Base-by-base conservation (phyloP, 805 yeast species). In the Cyberlindnera maritima region DNA sequence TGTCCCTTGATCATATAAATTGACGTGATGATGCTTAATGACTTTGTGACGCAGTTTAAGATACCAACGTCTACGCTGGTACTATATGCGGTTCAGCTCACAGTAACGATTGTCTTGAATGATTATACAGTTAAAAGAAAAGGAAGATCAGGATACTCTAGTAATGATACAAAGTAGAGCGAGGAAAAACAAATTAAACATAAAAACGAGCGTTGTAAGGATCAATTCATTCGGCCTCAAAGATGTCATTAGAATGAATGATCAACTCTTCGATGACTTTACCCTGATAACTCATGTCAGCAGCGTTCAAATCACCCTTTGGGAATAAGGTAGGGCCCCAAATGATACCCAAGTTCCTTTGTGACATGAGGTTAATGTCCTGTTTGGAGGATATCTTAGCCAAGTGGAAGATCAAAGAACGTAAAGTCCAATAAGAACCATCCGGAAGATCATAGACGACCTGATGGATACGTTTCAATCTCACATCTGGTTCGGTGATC, bases 271-370 rank as follows among this genome's bases (percentile, higher is more conserved):
- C 96, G 56, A 94, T 79, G 4, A 89, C 86, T 47, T 77, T 77
- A 38, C 88, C 84, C 65, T 87, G 88, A 54, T 77, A 80, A 46
- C 84, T 83, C 70, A 87, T 79, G 59, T 82, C 96, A 53, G 83
- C 87, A 3, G 81, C 78, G 49, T 81, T 83, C 20, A 79, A 77
- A 47, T 78, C 80, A 56, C 80, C 86, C 40, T 82, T 80, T 17
- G 83, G 77, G 63, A 94, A 75, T 43, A 94, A 68, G 2, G 88
- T 87, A 17, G 96, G 96, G 0, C 97, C 97, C 99, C 99, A 94
- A 33, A 92, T 90, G 34, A 88, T 88, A 39, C 96, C 88, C 57
- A 94, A 66, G 49, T 86, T 84, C 59, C 84, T 83, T 48, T 83
- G 74, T 39, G 81, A 81, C 99, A 94, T 94, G 62, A 94, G 76